Base-by-base conservation (phyloP, 1,139 yeast genomes). In the Kurtzmaniella quercitrusa region DNA sequence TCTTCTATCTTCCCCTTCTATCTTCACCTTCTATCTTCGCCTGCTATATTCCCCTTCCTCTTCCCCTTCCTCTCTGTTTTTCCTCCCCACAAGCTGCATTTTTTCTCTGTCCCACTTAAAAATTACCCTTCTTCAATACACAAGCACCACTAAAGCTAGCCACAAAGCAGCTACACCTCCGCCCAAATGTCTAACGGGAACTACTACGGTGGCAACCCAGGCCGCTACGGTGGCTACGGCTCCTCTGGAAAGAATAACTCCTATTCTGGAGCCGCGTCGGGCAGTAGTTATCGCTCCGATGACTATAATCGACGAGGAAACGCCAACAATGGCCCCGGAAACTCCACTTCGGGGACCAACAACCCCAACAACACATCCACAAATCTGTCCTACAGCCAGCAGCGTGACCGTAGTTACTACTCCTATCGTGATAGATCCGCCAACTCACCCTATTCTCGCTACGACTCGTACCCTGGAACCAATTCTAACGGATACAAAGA, bases 171-270 rank as follows among this genome's bases (percentile, higher is more conserved):
- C 31, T 27, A 27, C 5, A 27, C 18, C 31, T n/a, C 31, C 31
- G 31, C 12, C 14, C 12, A 8, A 25, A 46, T 46, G 48, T 44
- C 48, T 3, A 39, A 44, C 27, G 39, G 34, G 14, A 40, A 41
- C 33, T 37, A 45, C 36, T 45, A 44, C 44, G 38, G 42, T 18
- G 36, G 42, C 39, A 16, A 37, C 14, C 23, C 21, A 3, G 44
- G 44, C 15, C 34, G 44, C 17, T 41, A 27, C 34, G 34, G 41
- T 9, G 38, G 43, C 18, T 21, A 37, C 27, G 36, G 36, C 17
- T 33, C 38, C n/a, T 34, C 41, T 9, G 39, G 44, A 6, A 25
- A 40, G 15, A 39, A 39, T 23, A 27, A 16, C 11, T 17, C 15
- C 27, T 36, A 36, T 12, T 19, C 25, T n/a, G 38, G 38, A 11